phyloP scores from a whole-genome alignment of 2,329 filamentous ascomycete genomes.

The Epichloe hybrida region DNA sequence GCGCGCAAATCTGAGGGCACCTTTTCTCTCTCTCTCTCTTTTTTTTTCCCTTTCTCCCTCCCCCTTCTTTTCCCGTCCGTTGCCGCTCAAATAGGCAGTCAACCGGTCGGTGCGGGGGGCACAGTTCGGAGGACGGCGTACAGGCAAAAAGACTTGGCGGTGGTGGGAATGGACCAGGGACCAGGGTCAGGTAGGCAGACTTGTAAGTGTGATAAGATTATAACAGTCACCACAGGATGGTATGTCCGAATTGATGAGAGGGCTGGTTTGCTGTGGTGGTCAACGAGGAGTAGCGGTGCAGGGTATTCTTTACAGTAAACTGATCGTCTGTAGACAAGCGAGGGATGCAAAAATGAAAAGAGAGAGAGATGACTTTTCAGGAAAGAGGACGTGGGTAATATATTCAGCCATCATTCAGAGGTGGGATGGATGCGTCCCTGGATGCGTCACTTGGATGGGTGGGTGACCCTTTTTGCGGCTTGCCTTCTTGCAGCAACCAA shows the following conservation, averaged over 20 bases:
- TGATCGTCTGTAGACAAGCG: background rate
- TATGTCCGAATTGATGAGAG: background rate
- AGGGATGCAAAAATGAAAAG: background rate
- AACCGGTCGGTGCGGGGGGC: background rate
- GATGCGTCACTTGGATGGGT: background rate
- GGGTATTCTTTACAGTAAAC: too few relatives aligned
- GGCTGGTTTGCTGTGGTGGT: background rate
- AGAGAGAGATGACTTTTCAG: background rate
- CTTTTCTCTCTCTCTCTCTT: background rate
- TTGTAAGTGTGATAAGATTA: background rate
- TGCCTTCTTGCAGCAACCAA: background rate
- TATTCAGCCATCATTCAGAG: background rate
- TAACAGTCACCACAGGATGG: background rate
- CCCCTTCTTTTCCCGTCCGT: background rate
- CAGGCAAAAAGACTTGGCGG: background rate
- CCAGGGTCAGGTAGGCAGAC: background rate
- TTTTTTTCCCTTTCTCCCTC: background rate
- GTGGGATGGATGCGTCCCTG: background rate
- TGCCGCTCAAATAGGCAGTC: background rate
- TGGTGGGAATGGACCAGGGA: background rate
- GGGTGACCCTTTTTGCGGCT: background rate
- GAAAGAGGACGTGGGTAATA: conserved; percentile 1
- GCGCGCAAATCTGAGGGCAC: background rate
- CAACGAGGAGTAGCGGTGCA: background rate
- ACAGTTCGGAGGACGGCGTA: background rate